Base-by-base conservation (phyloP, 2,329 filamentous ascomycete species). In the Dichotomopilus funicola region DNA sequence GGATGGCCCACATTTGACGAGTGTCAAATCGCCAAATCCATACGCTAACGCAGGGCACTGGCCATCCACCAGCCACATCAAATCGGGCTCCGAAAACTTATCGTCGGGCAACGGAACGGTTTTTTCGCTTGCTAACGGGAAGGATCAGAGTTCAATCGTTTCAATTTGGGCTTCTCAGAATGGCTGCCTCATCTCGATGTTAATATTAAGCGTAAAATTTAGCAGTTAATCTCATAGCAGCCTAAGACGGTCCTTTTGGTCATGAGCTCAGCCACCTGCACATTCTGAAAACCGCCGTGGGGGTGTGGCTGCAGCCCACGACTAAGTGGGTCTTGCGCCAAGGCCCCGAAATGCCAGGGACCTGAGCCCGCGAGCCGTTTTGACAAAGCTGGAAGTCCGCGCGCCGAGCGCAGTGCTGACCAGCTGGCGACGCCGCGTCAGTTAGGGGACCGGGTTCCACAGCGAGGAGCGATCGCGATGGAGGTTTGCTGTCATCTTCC, bases 401-500 rank as follows among this genome's bases (percentile, higher is more conserved):
- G 31, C 49, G 41, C 19, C 40, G 27, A 42, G 12, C 53, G 41
- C 53, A 43, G 44, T 52, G 44, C 49, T 56, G 44, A 44, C 54
- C 54, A 61, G 59, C 59, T 59, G 52, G 56, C 56, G 49, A 36
- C 41, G 57, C 54, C 56, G 58, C 58, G 57, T 59, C 52, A 57
- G 51, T 47, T 41, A 38, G 44, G 45, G 42, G 49, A 42, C 40
- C 4, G 10, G 50, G 52, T 51, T 49, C 57, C 53, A 57, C 58
- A 51, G 31, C 46, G 44, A 45, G 45, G 35, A 46, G 54, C 36
- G 19, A 27, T 27, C 19, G 19, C 19, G 10, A 43, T 46, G 51
- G 54, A 53, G 49, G 44, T 51, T 59, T 57, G 58, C 60, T 62
- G 60, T 62, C 60, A 61, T 60, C 58, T 60, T 56, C 53, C 19